Evolutionary conservation across 1,284 basidiomycete species (phyloP), one percentile per base, ranked within the genome.

Genomic region (Phellopilus nigrolimitatus): DNA sequence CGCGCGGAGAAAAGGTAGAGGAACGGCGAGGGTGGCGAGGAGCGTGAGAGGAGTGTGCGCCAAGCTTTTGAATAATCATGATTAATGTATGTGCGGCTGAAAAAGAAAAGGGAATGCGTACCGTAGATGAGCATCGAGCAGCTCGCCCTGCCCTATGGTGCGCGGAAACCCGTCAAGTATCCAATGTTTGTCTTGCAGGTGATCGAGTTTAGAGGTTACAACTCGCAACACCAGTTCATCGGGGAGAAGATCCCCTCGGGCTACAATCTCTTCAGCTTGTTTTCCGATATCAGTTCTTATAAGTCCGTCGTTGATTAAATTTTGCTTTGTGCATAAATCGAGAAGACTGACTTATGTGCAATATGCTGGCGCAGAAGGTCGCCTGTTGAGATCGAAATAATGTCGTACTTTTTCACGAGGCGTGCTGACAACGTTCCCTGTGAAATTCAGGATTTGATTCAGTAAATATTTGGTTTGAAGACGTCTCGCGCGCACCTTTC

Each of bases 131-230:
- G 71, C 69, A 63, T 97, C 91, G 8, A 99, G 76, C 39, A 95
- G 73, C 64, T 85, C 73, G 1, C 91, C 95, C 68, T 99, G 95
- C 13, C 80, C 82, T 1, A 95, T 68, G 2, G 95, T 99, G 34
- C 95, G 84, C 27, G 95, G 95, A 64, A 99, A 99, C 4, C 95
- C 95, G 62, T 99, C 95, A 30, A 99, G 69, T 57, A 98, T 88
- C 95, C 95, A 97, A 64, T 90, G 83, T 79, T 75, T 83, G 66
- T 84, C 79, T 38, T 76, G 75, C 47, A 91, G 66, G n/a, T 64
- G 59, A 53, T 88, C 81, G 4, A 93, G 72, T 62, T 84, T 86
- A 63, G 74, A 80, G 31, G 82, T 78, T 30, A 92, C 76, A 10
- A 92, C 75, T 61, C 80, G 78, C 52, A 91, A 71, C 71, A 93